These are phyloP conservation scores for Jaltomata sinuosa DNA, from an alignment of 257 asterid species.

Conservation along the genomic window DNA sequence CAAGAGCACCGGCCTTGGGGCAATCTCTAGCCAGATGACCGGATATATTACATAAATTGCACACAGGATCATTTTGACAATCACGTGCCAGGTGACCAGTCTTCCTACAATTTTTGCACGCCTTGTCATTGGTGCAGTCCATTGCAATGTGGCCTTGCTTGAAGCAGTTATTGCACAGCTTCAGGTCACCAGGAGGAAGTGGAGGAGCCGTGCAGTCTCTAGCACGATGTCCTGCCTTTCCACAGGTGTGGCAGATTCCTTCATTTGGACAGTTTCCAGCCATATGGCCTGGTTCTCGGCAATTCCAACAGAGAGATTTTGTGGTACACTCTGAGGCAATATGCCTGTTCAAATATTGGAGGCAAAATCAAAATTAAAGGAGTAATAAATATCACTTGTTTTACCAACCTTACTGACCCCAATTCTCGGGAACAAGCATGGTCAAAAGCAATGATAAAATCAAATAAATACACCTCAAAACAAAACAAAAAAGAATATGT, in stretches of 20 bases:
- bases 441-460: background rate
- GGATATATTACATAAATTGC: conserved; percentile 42
- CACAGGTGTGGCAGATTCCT: conserved; percentile 58
- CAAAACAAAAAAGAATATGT: background rate
- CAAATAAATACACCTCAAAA: background rate
- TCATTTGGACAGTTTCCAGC: conserved; percentile 53
- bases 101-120: conserved; percentile 55
- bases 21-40: conserved; percentile 67
- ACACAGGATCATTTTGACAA: conserved; percentile 47
- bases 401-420: background rate
- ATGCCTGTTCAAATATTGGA: conserved; percentile 23
- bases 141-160: conserved; percentile 35
- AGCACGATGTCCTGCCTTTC: conserved; percentile 42
- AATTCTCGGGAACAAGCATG: background rate
- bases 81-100: conserved; percentile 56
- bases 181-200: conserved; percentile 37
- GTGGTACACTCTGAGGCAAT: conserved; percentile 39
- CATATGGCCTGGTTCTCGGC: conserved; percentile 55
- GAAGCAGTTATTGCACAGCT: conserved; percentile 42
- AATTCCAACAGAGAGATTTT: conserved; percentile 40
- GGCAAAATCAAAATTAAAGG: conserved; percentile 5
- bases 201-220: conserved; percentile 31
- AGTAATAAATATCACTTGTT: background rate
- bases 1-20: conserved; percentile 46
- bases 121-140: conserved; percentile 46